Evolutionary conservation across 78 protist genomes (phyloP), one percentile per base, ranked within the genome.

Genomic region (Dictyostelium capitatum): DNA sequence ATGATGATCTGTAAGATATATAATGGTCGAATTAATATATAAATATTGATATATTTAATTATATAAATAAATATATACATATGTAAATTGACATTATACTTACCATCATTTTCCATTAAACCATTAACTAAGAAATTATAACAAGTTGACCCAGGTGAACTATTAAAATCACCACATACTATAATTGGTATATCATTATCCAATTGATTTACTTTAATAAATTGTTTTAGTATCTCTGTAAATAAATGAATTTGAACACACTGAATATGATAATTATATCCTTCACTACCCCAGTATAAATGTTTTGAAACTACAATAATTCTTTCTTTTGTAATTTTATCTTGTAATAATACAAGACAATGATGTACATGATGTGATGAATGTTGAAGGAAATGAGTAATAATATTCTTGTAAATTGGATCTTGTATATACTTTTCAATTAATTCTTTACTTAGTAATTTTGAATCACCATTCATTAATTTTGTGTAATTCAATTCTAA

Each of bases 131-230:
- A 6, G 25, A 12, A 75, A 7, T 75, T 46, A 28, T 75, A 75
- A 28, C 41, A n/a, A 23, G 30, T 46, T 48, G 32, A 28, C 12
- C 64, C 64, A n/a, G 91, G 91, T 0, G 82, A 80, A 74, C 62
- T 57, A 46, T 84, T 84, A 47, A 73, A 84, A 57, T 84, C 91
- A 47, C 91, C 91, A 56, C 83, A 84, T 20, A 84, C 50, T 1
- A 84, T 17, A 17, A 84, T 30, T 28, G 83, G 80, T 57, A 70
- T 84, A 28, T 74, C 56, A 0, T 15, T 25, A 15, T 37, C 64
- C 9, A 84, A 57, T 37, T 32, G 8, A 74, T 74, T 48, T 0
- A 5, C 28, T 6, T 43, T 8, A 5, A 84, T 19, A 28, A 74
- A n/a, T 54, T 59, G 62, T 10, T 28, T 37, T 17, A 84, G 6